Percentiles rank a stretch among this genome's conserved stretches.
Conservation (phyloP, 202 grass and related monocot genomes). For the Saccharum hybrid region DNA sequence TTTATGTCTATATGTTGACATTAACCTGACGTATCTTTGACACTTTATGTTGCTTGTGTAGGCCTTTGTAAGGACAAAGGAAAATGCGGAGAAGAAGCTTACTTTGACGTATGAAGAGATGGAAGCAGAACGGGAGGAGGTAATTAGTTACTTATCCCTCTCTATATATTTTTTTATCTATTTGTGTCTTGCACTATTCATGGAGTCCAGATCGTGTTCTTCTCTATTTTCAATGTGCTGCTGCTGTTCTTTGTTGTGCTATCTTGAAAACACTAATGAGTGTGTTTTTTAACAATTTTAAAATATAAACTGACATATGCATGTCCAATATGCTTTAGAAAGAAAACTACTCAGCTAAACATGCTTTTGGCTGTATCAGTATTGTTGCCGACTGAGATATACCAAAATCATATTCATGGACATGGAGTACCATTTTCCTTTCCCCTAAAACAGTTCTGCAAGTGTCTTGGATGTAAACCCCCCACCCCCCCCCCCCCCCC, state of each 20-base stretch:
- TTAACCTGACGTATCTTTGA: conserved; percentile 14
- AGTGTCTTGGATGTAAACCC: neutral
- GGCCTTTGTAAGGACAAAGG: conserved; percentile 82
- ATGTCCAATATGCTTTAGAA: neutral
- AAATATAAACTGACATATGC: neutral
- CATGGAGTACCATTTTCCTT: neutral
- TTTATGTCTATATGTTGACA: neutral
- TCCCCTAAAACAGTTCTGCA: neutral
- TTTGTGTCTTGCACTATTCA: neutral
- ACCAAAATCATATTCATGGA: neutral
- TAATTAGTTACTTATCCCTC: conserved; percentile 41
- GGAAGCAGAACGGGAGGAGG: conserved; percentile 98
- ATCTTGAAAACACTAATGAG: neutral
- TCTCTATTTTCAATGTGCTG: neutral
- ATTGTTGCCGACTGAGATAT: neutral
- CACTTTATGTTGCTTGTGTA: conserved; percentile 41
- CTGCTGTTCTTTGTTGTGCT: neutral
- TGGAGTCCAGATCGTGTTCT: neutral
- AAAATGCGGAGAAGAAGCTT: conserved; percentile 96
- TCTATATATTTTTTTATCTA: neutral
- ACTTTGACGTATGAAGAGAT: conserved; percentile 99
- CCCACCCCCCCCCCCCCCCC: too few relatives aligned
- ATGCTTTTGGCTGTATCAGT: neutral
- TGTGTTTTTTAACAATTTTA: neutral
- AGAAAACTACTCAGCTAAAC: neutral